Evolutionary conservation across 2,329 filamentous ascomycete species (phyloP).

Genomic region (Domatiomyces catenatus): DNA sequence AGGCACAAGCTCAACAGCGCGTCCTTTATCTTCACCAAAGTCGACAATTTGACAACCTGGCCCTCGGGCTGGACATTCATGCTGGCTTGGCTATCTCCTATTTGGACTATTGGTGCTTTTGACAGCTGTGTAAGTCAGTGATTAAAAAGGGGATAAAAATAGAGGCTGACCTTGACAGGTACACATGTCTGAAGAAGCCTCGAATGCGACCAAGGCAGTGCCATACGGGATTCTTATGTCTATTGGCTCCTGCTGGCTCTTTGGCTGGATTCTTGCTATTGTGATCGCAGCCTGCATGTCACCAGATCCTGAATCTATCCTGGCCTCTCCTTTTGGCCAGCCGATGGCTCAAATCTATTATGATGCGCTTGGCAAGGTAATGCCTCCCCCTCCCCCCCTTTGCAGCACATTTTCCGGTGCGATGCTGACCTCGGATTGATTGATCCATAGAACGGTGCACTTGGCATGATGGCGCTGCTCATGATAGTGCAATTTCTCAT

Average conservation of each 20-base stretch:
- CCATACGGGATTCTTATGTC: constrained; percentile 45
- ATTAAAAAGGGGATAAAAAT: not conserved
- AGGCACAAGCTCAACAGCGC: constrained; percentile 28
- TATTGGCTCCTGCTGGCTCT: constrained; percentile 39
- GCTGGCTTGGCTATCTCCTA: constrained; percentile 44
- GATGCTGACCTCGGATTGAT: constrained; percentile 21
- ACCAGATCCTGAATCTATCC: constrained; percentile 34
- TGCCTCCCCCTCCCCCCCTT: not conserved
- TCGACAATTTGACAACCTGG: constrained; percentile 44
- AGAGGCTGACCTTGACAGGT: constrained; percentile 3
- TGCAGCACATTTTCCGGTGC: not conserved
- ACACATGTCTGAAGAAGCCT: constrained; percentile 46
- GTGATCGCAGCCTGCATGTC: constrained; percentile 44
- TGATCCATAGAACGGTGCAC: constrained; percentile 32
- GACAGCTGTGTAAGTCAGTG: constrained; percentile 35
- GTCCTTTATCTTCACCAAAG: constrained; percentile 40
- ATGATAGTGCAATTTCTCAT: constrained; percentile 45
- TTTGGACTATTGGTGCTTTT: constrained; percentile 45
- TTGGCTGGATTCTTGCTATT: constrained; percentile 43
- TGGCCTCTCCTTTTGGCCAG: constrained; percentile 39
- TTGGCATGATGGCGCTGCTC: constrained; percentile 43
- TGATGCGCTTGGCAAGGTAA: constrained; percentile 10
- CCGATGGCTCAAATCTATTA: constrained; percentile 36
- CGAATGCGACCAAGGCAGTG: constrained; percentile 44
- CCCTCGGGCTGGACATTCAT: constrained; percentile 44